Evolutionary conservation across 176 grass and related monocot species (phyloP), one percentile per base, ranked within the genome.

Genomic region (Phoenix dactylifera): DNA sequence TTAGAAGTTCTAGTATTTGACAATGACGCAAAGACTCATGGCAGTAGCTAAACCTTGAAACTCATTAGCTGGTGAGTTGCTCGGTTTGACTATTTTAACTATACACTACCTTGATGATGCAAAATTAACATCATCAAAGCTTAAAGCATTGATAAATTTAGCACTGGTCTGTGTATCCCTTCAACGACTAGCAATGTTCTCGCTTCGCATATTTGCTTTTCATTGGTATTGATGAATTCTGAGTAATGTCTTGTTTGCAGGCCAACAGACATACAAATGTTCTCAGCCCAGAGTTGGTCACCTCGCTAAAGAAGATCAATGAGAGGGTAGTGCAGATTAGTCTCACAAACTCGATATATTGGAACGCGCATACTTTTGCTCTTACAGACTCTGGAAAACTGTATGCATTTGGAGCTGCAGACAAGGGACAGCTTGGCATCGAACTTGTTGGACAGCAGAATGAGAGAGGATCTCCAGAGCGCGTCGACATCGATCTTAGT

Each of bases 351-450:
- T 95, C 90, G 2, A 86, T 89, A 68, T 89, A 95, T 52, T 89
- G 86, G 86, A 95, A 95, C 52, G 90, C 86, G 10, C 90, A 95
- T 75, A 95, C 90, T 65, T 89, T 95, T 39, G 90, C 90, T 64
- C 71, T 95, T 15, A 89, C 86, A 24, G 79, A 95, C 60, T 83
- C 86, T 5, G 90, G 85, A 10, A 86, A 71, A 55, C 61, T 95
- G 48, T 95, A 83, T 10, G 82, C 86, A n/a, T 86, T 95, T 52
- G 90, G 82, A 39, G 60, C 86, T 4, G 90, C 86, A 7, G 90
- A 95, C 64, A 95, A 89, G 72, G 90, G 86, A 4, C 90, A 89
- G 67, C 79, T 95, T 60, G 90, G 90, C 17, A 73, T 67, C 3
- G 86, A 95, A 72, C 90, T 95, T 32, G 76, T 78, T 3, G 82